Evolutionary conservation across 495 filamentous ascomycete species (phyloP), one percentile per base, ranked within the genome.

Genomic region (Penicillium coprophilum): DNA sequence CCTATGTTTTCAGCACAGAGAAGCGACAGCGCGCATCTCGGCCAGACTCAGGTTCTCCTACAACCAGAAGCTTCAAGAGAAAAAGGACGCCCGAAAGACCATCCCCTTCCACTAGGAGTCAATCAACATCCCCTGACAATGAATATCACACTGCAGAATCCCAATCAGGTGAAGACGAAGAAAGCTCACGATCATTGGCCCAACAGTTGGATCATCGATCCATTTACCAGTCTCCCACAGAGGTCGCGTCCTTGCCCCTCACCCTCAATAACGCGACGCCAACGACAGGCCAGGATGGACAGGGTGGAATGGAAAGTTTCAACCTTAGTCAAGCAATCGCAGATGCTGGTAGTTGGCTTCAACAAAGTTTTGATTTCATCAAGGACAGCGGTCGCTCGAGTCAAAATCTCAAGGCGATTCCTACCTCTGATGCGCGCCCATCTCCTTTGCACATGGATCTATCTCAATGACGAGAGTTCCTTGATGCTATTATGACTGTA

Each of bases 271-370:
- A 63, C 11, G 66, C 72, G 2, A 73, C 68, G 1, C 70, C 72
- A 3, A 58, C 69, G 5, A 74, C 70, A 2, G 67, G 60, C 8
- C 72, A 76, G 36, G 73, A 77, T 55, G 72, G 71, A 9, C 76
- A 77, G 57, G 69, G 65, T 11, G 64, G 58, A 24, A 46, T 47
- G 5, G 73, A 76, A 9, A 70, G 65, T 23, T 75, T 77, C 30
- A 68, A 75, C 44, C 64, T 77, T 13, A 77, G 67, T 51, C 69
- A 79, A 61, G 73, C 73, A 0, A 76, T 79, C 32, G 73, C 69
- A 3, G 76, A 79, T 56, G 70, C 70, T 23, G 76, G 76, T 6
- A 77, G 71, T 50, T 79, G 74, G 74, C 55, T 79, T 24, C 72
- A 73, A 46, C 68, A 77, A 45, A 76, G 74, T 57, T 76, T 73